phyloP scores from a whole-genome alignment of 345 rosid species.

The Eucalyptus albens region DNA sequence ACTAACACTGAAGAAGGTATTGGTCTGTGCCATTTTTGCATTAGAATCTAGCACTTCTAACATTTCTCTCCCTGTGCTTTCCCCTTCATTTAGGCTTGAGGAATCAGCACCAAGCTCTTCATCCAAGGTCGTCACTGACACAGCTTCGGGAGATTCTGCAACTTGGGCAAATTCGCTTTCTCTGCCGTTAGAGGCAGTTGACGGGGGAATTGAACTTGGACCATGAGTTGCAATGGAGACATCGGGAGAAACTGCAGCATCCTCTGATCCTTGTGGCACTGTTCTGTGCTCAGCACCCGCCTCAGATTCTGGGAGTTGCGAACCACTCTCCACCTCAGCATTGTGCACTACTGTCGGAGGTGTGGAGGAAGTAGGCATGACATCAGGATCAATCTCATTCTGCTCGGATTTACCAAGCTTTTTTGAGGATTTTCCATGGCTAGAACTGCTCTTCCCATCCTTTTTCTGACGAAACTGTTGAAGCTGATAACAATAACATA shows the following conservation, averaged over 20 bases:
- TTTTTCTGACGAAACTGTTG: conserved; percentile 95
- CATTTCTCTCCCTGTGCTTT: background rate
- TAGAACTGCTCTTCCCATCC: conserved; percentile 59
- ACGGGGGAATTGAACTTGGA: background rate
- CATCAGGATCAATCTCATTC: conserved; percentile 39
- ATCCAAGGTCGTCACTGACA: background rate
- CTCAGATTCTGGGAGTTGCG: background rate
- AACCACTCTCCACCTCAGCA: conserved; percentile 21
- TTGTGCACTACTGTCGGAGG: conserved; percentile 1
- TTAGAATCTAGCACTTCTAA: conserved; percentile 6
- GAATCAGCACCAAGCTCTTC: background rate
- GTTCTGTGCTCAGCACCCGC: background rate
- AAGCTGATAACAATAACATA: conserved; percentile 32
- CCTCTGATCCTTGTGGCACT: background rate
- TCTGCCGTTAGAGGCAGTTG: background rate
- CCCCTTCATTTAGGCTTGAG: conserved; percentile 14
- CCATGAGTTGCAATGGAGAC: background rate
- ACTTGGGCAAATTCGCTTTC: background rate
- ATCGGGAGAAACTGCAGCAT: background rate
- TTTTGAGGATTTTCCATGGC: conserved; percentile 68
- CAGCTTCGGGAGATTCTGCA: background rate
- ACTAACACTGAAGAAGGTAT: background rate
- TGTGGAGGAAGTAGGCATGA: conserved; percentile 5
- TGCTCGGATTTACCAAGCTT: conserved; percentile 45
- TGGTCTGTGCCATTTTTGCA: conserved; percentile 15